Evolutionary conservation across 225 moss, liverwort and hornwort genomes (phyloP).

Genomic region (Asterella californica): DNA sequence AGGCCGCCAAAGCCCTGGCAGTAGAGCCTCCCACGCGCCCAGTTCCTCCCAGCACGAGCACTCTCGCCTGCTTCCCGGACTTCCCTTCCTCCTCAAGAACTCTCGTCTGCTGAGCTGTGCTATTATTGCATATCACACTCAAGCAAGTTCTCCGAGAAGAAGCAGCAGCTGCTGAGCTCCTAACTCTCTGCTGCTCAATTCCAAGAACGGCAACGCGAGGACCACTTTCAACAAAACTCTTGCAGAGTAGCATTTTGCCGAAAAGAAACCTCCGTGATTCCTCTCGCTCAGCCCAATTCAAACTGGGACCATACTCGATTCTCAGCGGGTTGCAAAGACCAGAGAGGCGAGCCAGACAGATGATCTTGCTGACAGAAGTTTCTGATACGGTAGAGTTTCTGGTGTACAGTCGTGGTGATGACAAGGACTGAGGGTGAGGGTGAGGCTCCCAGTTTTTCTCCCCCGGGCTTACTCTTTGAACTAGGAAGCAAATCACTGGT

Average conservation of each 20-base stretch:
- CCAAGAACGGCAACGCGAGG: neutral
- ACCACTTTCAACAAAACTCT: conserved; percentile 4
- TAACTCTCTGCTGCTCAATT: neutral
- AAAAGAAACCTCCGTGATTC: neutral
- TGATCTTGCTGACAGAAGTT: too few species aligned
- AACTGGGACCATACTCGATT: neutral
- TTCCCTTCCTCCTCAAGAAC: conserved; percentile 26
- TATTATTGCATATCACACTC: conserved; percentile 28
- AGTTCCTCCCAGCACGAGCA: conserved; percentile 82
- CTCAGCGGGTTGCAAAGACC: too few species aligned
- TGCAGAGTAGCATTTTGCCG: conserved; percentile 31
- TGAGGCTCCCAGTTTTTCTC: too few species aligned
- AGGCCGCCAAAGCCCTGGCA: conserved; percentile 59
- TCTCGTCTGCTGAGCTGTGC: conserved; percentile 26
- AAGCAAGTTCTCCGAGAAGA: conserved; percentile 3
- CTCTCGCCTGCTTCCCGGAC: conserved; percentile 46
- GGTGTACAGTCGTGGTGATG: too few species aligned
- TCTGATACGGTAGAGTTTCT: too few species aligned
- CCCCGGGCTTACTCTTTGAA: too few species aligned
- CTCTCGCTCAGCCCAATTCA: neutral
- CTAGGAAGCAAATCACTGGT: too few species aligned
- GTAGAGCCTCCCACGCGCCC: conserved; percentile 80
- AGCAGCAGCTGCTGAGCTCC: too few species aligned
- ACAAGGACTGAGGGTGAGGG: too few species aligned
- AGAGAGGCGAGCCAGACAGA: too few species aligned